These are phyloP conservation scores for Cutaneotrichosporon daszewskae DNA, from an alignment of 1,284 basidiomycete species.

Conservation along the genomic window DNA sequence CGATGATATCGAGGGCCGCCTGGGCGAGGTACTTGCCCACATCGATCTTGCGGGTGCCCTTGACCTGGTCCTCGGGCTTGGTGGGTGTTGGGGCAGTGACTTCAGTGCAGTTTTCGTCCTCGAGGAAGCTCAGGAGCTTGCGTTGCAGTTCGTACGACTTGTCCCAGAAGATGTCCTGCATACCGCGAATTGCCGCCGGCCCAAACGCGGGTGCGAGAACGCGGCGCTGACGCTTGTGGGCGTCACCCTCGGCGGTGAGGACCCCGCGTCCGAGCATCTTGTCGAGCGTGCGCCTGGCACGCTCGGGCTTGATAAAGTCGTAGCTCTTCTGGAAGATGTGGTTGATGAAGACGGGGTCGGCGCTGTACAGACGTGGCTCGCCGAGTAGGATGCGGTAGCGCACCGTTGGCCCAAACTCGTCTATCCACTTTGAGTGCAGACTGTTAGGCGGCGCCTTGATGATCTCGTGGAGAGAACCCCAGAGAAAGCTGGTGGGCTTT, in stretches of 20 bases:
- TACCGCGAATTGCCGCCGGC: conserved; percentile 35
- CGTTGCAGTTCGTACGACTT: conserved; percentile 55
- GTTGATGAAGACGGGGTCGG: conserved; percentile 57
- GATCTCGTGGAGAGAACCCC: conserved; percentile 19
- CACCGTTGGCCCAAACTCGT: conserved; percentile 22
- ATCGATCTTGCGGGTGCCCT: conserved; percentile 47
- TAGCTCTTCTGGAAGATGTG: conserved; percentile 59
- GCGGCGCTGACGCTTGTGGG: conserved; percentile 53
- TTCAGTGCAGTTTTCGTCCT: conserved; percentile 5
- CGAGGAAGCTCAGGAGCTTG: conserved; percentile 12
- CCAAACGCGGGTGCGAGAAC: conserved; percentile 49
- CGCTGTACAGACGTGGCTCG: conserved; percentile 53
- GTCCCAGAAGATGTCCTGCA: conserved; percentile 60
- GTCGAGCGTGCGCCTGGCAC: conserved; percentile 22
- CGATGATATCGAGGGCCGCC: conserved; percentile 63
- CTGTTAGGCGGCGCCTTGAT: conserved; percentile 13
- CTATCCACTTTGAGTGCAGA: conserved; percentile 21
- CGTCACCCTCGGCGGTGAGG: conserved; percentile 48
- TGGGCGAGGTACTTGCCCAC: conserved; percentile 56
- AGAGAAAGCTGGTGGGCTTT: conserved; percentile 8
- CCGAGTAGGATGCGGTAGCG: conserved; percentile 19
- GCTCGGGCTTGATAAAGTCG: conserved; percentile 55
- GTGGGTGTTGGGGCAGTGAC: conserved; percentile 3
- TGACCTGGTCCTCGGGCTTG: conserved; percentile 13
- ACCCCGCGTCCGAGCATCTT: conserved; percentile 28